Conservation (phyloP, 495 filamentous ascomycete species). For the Delitschia confertaspora region DNA sequence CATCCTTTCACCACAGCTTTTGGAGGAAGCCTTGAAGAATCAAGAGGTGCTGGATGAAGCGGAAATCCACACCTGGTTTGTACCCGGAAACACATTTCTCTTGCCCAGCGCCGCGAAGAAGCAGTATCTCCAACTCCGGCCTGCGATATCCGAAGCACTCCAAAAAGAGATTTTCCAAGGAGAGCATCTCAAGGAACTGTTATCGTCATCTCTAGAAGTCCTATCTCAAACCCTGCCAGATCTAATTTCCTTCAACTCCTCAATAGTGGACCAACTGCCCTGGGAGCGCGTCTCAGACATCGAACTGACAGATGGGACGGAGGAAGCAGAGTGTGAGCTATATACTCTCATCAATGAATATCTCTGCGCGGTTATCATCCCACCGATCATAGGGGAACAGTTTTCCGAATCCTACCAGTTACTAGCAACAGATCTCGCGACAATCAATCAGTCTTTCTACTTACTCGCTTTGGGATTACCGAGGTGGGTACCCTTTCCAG, state of each 20-base stretch:
- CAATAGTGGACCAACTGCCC: conserved; percentile 49
- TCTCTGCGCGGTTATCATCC: conserved; percentile 43
- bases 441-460: conserved; percentile 47
- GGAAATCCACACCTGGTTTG: conserved; percentile 33
- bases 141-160: conserved; percentile 35
- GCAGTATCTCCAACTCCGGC: conserved; percentile 29
- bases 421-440: conserved; percentile 46
- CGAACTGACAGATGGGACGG: conserved; percentile 27
- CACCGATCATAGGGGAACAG: conserved; percentile 45
- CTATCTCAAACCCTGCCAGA: conserved; percentile 41
- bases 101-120: conserved; percentile 33
- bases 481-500: conserved; percentile 44
- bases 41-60: conserved; percentile 30
- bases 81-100: conserved; percentile 47
- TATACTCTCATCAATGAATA: conserved; percentile 46
- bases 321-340: conserved; percentile 20
- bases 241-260: conserved; percentile 50
- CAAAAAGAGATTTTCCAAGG: conserved; percentile 39
- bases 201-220: conserved; percentile 30
- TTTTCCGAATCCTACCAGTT: conserved; percentile 48
- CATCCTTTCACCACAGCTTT: conserved; percentile 44
- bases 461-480: conserved; percentile 45
- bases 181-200: conserved; percentile 37
- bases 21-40: conserved; percentile 39
- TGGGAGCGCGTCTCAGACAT: conserved; percentile 49